These are phyloP conservation scores for Ustilago shanxiensis DNA, from an alignment of 1,284 basidiomycete species.

Conservation along the genomic window DNA sequence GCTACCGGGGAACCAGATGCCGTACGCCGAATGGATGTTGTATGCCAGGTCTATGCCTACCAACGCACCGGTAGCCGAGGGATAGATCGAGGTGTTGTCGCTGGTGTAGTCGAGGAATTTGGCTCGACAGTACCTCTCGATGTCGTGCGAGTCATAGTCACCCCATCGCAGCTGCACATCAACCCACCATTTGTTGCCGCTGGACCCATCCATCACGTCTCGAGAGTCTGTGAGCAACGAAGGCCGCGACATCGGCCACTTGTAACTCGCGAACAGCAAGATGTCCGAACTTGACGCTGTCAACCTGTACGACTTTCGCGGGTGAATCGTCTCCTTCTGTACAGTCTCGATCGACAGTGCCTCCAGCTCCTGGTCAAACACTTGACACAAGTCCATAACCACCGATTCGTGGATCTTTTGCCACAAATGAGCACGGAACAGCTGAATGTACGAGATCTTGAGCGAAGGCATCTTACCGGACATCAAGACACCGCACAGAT, in stretches of 20 bases:
- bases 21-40: slow-evolving; percentile 98
- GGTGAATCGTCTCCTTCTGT: slow-evolving; percentile 98
- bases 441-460: slow-evolving; percentile 87
- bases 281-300: slow-evolving; percentile 95
- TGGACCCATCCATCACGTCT: slow-evolving; percentile 95
- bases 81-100: slow-evolving; percentile 89
- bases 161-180: slow-evolving; percentile 98
- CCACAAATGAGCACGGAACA: slow-evolving; percentile 99
- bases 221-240: slow-evolving; percentile 96
- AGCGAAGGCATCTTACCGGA: slow-evolving; percentile 96
- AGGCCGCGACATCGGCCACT: slow-evolving; percentile 97
- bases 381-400: slow-evolving; percentile 95
- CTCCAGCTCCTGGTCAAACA: slow-evolving; percentile 98
- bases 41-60: slow-evolving; percentile 98
- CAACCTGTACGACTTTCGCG: slow-evolving; percentile 99
- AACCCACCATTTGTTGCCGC: slow-evolving; percentile 98
- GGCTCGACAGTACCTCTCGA: slow-evolving; percentile 87
- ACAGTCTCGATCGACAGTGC: slow-evolving; percentile 99
- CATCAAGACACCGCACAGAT: slow-evolving; percentile 87
- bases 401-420: slow-evolving; percentile 82
- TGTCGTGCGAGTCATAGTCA: slow-evolving; percentile 92
- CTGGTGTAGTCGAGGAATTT: slow-evolving; percentile 94
- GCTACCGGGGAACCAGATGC: slow-evolving; percentile 99
- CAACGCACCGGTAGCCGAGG: slow-evolving; percentile 96
- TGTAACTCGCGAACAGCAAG: slow-evolving; percentile 87